Evolutionary conservation across 257 asterid species (phyloP).

Genomic region (Solanum sejunctum): DNA sequence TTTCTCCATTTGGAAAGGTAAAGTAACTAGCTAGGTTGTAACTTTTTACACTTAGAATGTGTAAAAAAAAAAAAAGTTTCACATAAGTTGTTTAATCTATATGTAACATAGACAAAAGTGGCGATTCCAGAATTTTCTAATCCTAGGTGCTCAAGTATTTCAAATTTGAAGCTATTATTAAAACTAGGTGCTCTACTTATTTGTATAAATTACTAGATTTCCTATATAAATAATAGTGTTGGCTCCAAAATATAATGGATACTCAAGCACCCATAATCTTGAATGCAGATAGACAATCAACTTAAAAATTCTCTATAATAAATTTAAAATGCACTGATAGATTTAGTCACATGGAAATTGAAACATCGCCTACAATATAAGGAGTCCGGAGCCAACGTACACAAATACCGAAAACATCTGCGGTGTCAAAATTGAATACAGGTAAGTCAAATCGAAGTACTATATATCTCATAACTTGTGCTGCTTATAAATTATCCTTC

Average conservation of each 20-base stretch:
- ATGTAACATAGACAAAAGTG: not conserved
- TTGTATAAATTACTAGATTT: too few species aligned
- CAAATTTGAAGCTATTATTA: too few species aligned
- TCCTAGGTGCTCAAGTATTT: too few species aligned
- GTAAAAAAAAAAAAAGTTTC: too few species aligned
- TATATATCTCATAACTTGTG: not conserved
- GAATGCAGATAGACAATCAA: not conserved
- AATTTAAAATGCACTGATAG: not conserved
- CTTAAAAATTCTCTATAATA: not conserved
- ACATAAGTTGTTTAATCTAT: not conserved
- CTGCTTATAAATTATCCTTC: not conserved
- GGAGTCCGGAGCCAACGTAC: too few species aligned
- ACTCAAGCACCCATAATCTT: too few species aligned
- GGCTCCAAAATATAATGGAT: too few species aligned
- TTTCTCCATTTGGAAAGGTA: slow-evolving; percentile 99
- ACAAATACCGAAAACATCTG: too few species aligned
- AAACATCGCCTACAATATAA: not conserved
- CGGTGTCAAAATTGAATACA: too few species aligned
- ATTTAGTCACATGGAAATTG: not conserved
- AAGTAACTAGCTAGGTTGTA: not conserved
- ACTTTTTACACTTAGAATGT: not conserved
- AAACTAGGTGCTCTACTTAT: too few species aligned
- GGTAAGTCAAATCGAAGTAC: not conserved
- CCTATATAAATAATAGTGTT: too few species aligned
- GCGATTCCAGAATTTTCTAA: too few species aligned